A percentile compares a stretch with the other conserved stretches of the same genome.
Conservation (phyloP, 768 basidiomycete genomes). For the Galerina marginata region DNA sequence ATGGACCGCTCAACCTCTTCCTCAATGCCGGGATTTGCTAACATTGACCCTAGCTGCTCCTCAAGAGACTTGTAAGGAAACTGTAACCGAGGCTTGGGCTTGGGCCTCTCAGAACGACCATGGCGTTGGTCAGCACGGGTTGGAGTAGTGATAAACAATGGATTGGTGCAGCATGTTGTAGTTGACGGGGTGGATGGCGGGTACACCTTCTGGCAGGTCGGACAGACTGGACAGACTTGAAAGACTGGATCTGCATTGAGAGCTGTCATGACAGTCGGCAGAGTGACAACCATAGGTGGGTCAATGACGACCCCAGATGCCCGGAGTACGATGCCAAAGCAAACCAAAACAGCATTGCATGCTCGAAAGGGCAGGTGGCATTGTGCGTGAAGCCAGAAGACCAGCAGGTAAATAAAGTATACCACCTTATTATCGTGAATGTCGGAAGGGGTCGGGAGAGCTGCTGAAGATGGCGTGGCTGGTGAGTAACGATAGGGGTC, state of each 20-base stretch:
- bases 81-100: slow-evolving; percentile 5
- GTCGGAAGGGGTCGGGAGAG: not conserved
- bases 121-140: not conserved
- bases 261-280: slow-evolving; percentile 19
- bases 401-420: slow-evolving; percentile 25
- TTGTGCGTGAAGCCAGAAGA: slow-evolving; percentile 32
- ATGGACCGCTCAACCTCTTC: slow-evolving; percentile 23
- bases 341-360: slow-evolving; percentile 26
- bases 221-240: slow-evolving; percentile 26
- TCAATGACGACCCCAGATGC: slow-evolving; percentile 8
- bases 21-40: slow-evolving; percentile 28
- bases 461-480: not conserved
- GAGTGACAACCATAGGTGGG: slow-evolving; percentile 20
- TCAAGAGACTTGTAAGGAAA: slow-evolving; percentile 19
- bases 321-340: slow-evolving; percentile 19
- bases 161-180: slow-evolving; percentile 5
- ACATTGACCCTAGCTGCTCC: slow-evolving; percentile 21
- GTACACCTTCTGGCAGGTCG: slow-evolving; percentile 26
- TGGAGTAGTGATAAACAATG: slow-evolving; percentile 2
- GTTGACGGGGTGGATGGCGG: slow-evolving; percentile 5
- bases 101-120: not conserved
- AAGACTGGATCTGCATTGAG: slow-evolving; percentile 24
- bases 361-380: slow-evolving; percentile 31
- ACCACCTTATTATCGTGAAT: slow-evolving; percentile 24
- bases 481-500: not conserved